Conservation (phyloP, 176 grass and related monocot genomes). For the Eleusine coracana region DNA sequence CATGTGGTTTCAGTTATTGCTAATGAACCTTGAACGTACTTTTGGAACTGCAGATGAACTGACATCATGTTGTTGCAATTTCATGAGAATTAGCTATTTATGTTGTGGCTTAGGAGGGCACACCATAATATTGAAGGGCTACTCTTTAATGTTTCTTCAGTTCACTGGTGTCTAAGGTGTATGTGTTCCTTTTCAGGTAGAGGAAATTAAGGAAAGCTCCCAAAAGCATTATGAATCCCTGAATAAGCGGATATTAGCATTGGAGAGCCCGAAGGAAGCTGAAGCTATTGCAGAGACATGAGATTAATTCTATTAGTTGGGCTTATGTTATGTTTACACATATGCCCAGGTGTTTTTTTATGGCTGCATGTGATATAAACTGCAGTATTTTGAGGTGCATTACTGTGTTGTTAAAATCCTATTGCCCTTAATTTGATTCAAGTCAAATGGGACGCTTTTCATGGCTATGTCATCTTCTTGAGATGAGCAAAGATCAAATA, state of each 20-base stretch:
- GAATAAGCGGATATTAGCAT: slow-evolving; percentile 47
- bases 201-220: slow-evolving; percentile 60
- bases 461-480: slow-evolving; percentile 25
- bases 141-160: slow-evolving; percentile 12
- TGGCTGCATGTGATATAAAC: slow-evolving; percentile 38
- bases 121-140: not conserved
- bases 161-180: slow-evolving; percentile 29
- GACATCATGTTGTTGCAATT: not conserved
- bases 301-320: slow-evolving; percentile 40
- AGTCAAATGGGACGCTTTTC: not conserved
- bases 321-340: slow-evolving; percentile 33
- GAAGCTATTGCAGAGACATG: slow-evolving; percentile 50
- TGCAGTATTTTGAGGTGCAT: slow-evolving; percentile 41
- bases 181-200: slow-evolving; percentile 58
- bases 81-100: slow-evolving; percentile 10
- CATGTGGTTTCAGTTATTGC: slow-evolving; percentile 2
- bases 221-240: slow-evolving; percentile 52
- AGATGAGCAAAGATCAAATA: slow-evolving; percentile 53
- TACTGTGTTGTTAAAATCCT: slow-evolving; percentile 35
- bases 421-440: slow-evolving; percentile 29
- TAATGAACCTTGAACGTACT: slow-evolving; percentile 1
- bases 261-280: slow-evolving; percentile 57
- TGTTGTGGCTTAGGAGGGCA: not conserved
- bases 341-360: slow-evolving; percentile 24
- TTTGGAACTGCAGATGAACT: not conserved